These are phyloP conservation scores for Penicillium ochrochloron DNA, from an alignment of 495 filamentous ascomycete species.

Conservation along the genomic window DNA sequence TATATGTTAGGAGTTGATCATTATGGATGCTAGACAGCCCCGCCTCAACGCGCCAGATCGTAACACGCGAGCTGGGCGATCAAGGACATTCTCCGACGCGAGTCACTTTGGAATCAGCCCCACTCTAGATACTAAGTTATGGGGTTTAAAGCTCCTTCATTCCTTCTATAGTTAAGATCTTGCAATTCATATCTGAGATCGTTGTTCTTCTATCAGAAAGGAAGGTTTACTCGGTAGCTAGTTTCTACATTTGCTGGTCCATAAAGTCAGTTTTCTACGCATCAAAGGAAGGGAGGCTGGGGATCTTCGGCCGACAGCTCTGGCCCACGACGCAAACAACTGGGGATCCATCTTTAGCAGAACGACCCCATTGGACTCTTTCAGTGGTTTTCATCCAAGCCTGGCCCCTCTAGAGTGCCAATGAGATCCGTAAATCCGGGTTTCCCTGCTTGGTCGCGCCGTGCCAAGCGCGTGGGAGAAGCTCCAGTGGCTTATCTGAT, in stretches of 20 bases:
- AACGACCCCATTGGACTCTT: not conserved
- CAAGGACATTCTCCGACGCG: constrained; percentile 27
- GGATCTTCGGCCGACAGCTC: not conserved
- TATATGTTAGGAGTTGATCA: not conserved
- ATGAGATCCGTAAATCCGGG: constrained; percentile 36
- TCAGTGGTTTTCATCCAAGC: not conserved
- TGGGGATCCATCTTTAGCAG: constrained; percentile 1
- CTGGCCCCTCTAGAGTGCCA: constrained; percentile 20
- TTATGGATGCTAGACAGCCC: not conserved
- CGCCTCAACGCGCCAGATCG: constrained; percentile 3
- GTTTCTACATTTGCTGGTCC: not conserved
- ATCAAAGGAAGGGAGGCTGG: not conserved
- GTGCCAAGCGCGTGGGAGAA: constrained; percentile 20
- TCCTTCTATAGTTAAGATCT: constrained; percentile 22
- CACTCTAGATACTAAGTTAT: constrained; percentile 24
- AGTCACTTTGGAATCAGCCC: constrained; percentile 10
- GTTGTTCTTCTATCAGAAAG: not conserved
- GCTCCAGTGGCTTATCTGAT: constrained; percentile 35
- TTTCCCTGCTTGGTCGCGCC: constrained; percentile 31
- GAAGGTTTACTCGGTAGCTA: too few relatives aligned
- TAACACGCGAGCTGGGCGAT: constrained; percentile 24
- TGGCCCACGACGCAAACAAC: constrained; percentile 5
- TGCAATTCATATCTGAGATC: not conserved
- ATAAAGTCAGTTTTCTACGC: not conserved
- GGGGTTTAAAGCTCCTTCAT: constrained; percentile 27